Evolutionary conservation across 352 stramenopile genomes (phyloP).

Genomic region (Pilasporangium apinafurcum): DNA sequence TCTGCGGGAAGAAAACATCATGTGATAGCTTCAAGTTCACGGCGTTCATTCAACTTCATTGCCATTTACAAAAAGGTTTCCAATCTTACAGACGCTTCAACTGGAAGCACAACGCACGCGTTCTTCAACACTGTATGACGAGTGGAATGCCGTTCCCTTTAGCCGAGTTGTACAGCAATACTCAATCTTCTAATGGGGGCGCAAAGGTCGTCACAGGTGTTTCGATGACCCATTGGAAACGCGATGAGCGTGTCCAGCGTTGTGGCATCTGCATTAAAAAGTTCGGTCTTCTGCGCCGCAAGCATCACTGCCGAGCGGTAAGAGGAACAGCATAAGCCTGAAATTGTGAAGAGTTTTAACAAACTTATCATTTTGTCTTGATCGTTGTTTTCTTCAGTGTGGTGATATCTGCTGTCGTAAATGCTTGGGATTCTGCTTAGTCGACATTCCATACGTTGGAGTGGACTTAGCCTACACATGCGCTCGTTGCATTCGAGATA

Average conservation of each 20-base stretch:
- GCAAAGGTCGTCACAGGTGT: slow-evolving; percentile 44
- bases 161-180: slow-evolving; percentile 28
- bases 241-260: slow-evolving; percentile 28
- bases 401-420: slow-evolving; percentile 64
- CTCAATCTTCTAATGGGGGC: slow-evolving; percentile 13
- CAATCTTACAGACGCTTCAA: too few species aligned
- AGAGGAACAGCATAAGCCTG: too few species aligned
- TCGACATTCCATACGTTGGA: slow-evolving; percentile 52
- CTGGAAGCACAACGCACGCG: too few species aligned
- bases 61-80: too few species aligned
- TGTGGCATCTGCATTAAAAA: slow-evolving; percentile 67
- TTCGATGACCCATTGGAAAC: slow-evolving; percentile 42
- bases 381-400: slow-evolving; percentile 30
- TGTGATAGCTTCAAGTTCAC: too few species aligned
- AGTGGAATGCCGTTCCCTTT: slow-evolving; percentile 35
- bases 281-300: slow-evolving; percentile 54
- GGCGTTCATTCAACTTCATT: too few species aligned
- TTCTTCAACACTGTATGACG: slow-evolving; percentile 26
- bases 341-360: not conserved
- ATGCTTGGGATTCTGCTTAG: slow-evolving; percentile 62
- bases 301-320: slow-evolving; percentile 69
- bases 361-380: slow-evolving; percentile 2
- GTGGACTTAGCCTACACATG: slow-evolving; percentile 68
- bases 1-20: too few species aligned
- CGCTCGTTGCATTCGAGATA: slow-evolving; percentile 46